Conservation (phyloP, 2,329 filamentous ascomycete genomes). For the Neonectria hederae region DNA sequence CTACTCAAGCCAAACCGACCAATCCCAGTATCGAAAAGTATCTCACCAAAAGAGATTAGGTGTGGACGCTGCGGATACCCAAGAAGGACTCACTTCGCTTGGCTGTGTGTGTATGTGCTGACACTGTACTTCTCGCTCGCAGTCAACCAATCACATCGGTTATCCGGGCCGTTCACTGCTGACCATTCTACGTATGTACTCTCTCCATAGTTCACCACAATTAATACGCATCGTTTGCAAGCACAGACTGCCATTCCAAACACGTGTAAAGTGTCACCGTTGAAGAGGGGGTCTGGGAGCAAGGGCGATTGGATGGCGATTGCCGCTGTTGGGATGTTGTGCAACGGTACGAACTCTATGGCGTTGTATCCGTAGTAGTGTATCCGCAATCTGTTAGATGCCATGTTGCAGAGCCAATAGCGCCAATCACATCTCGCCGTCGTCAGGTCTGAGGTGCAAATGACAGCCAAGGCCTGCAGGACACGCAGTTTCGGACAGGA, state of each 20-base stretch:
- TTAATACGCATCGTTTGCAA: neutral
- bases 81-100: neutral
- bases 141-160: slow-evolving; percentile 10
- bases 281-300: neutral
- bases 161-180: slow-evolving; percentile 8
- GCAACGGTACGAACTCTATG: slow-evolving; percentile 22
- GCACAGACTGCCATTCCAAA: neutral
- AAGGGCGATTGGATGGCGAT: slow-evolving; percentile 18
- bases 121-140: neutral
- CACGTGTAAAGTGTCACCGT: neutral
- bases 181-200: neutral
- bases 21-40: slow-evolving; percentile 7
- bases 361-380: neutral
- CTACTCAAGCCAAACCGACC: neutral
- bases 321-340: slow-evolving; percentile 13
- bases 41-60: slow-evolving; percentile 2
- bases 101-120: neutral
- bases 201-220: neutral
- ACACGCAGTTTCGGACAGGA: slow-evolving; percentile 29
- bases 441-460: slow-evolving; percentile 29
- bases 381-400: slow-evolving; percentile 6
- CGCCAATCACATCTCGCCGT: neutral
- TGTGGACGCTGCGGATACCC: slow-evolving; percentile 15
- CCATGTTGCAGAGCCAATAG: slow-evolving; percentile 4
- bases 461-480: slow-evolving; percentile 19